A percentile compares a stretch with the other conserved stretches of the same genome.
phyloP scores from a whole-genome alignment of 1,284 basidiomycete genomes.

The Heterobasidion occidentale region DNA sequence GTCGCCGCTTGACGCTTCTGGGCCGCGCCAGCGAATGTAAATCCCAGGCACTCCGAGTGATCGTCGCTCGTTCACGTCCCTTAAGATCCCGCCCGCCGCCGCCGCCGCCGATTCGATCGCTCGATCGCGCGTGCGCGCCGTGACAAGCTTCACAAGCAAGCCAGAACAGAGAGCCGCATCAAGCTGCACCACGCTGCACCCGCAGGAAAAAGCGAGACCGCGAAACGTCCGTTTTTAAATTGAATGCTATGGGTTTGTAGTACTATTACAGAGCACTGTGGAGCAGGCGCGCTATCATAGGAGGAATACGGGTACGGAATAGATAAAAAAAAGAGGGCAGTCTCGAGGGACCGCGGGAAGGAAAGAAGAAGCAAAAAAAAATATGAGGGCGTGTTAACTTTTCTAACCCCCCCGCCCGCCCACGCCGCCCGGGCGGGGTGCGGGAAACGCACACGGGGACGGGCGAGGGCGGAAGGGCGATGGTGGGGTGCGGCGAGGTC shows the following conservation, averaged over 20 bases:
- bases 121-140: too few species aligned
- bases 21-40: too few species aligned
- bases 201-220: not conserved
- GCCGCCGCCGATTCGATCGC: too few species aligned
- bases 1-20: too few species aligned
- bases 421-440: too few species aligned
- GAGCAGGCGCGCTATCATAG: not conserved
- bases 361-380: conserved; percentile 2
- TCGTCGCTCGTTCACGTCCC: too few species aligned
- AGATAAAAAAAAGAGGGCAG: not conserved
- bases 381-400: not conserved
- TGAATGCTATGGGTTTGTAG: not conserved
- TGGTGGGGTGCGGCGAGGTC: not conserved
- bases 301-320: not conserved
- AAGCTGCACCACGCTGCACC: not conserved
- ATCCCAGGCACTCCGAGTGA: too few species aligned
- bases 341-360: not conserved
- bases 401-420: not conserved
- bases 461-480: not conserved
- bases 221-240: not conserved
- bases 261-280: conserved; percentile 7
- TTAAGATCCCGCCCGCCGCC: too few species aligned
- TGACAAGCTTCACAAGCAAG: not conserved
- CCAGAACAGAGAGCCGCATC: not conserved
- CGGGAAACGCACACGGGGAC: too few species aligned